A percentile compares a stretch with the other conserved stretches of the same genome.
phyloP scores from a whole-genome alignment of 805 yeast genomes.

The Ogataea trehalophila region DNA sequence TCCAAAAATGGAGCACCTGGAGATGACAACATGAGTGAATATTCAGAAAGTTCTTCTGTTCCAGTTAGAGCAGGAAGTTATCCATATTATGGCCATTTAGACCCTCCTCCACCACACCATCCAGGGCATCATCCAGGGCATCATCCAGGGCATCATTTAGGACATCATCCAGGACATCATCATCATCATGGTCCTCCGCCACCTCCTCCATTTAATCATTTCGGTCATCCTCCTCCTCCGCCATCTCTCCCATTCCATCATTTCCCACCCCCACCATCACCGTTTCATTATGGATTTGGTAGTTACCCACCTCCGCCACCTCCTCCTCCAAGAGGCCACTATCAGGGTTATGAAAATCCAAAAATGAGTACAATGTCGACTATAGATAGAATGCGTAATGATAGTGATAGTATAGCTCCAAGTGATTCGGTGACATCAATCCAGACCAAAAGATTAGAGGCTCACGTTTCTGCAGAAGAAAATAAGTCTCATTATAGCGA shows the following conservation, averaged over 20 bases:
- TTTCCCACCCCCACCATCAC: slow-evolving; percentile 19
- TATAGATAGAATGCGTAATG: not conserved
- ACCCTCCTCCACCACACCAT: slow-evolving; percentile 5
- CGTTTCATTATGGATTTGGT: slow-evolving; percentile 17
- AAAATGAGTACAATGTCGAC: too few species aligned
- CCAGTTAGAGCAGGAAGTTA: slow-evolving; percentile 1
- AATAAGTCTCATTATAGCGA: slow-evolving; percentile 1
- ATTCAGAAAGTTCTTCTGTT: slow-evolving; percentile 6
- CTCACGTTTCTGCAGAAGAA: not conserved
- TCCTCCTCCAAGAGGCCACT: not conserved
- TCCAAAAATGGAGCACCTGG: not conserved
- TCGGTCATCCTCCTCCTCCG: slow-evolving; percentile 20
- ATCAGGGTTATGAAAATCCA: not conserved
- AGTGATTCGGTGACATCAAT: slow-evolving; percentile 14
- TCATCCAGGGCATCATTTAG: slow-evolving; percentile 5
- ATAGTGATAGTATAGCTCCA: slow-evolving; percentile 7
- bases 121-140: slow-evolving; percentile 12
- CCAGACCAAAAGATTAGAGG: slow-evolving; percentile 1
- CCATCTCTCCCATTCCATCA: slow-evolving; percentile 9
- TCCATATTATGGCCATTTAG: slow-evolving; percentile 1
- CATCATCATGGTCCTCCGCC: slow-evolving; percentile 12
- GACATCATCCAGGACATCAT: slow-evolving; percentile 6
- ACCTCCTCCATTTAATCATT: slow-evolving; percentile 12
- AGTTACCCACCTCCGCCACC: slow-evolving; percentile 25
- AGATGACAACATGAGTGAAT: slow-evolving; percentile 5